Conservation (phyloP, 495 filamentous ascomycete species). For the Aspergillus incahuasiensis region DNA sequence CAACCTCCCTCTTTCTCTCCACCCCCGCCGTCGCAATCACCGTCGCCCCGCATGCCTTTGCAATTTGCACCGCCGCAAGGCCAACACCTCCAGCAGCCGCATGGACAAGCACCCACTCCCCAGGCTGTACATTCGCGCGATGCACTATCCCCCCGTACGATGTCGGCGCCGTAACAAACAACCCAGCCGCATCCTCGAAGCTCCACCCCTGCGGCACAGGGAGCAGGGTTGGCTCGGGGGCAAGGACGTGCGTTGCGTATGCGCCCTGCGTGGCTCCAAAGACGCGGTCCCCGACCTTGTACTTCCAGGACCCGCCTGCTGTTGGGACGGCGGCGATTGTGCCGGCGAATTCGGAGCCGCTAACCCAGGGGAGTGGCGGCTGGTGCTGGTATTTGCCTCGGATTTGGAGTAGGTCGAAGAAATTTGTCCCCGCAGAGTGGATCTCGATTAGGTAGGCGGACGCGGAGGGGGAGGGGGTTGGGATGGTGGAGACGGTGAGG, state of each 20-base stretch:
- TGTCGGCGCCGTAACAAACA: slow-evolving; percentile 89
- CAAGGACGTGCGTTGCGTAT: slow-evolving; percentile 72
- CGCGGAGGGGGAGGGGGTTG: slow-evolving; percentile 61
- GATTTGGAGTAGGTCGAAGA: slow-evolving; percentile 92
- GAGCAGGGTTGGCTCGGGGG: slow-evolving; percentile 59
- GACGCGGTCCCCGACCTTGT: slow-evolving; percentile 71
- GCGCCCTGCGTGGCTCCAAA: slow-evolving; percentile 86
- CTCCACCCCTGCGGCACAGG: slow-evolving; percentile 76
- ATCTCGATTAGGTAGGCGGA: slow-evolving; percentile 85
- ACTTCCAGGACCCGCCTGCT: slow-evolving; percentile 45
- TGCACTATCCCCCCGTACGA: slow-evolving; percentile 81
- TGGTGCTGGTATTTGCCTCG: slow-evolving; percentile 72
- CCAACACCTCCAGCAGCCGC: slow-evolving; percentile 92
- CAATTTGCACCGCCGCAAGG: slow-evolving; percentile 86
- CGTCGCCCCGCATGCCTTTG: slow-evolving; percentile 83
- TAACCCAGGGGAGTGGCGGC: slow-evolving; percentile 75
- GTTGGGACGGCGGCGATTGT: slow-evolving; percentile 61
- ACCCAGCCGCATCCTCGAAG: slow-evolving; percentile 77
- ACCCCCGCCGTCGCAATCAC: slow-evolving; percentile 88
- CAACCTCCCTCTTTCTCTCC: slow-evolving; percentile 70
- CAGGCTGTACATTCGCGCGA: slow-evolving; percentile 67
- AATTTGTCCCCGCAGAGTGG: slow-evolving; percentile 85
- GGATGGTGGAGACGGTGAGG: slow-evolving; percentile 67
- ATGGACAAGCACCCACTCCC: slow-evolving; percentile 87
- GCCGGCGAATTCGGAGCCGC: slow-evolving; percentile 84